Base-by-base conservation (phyloP, 2,329 filamentous ascomycete species). In the Talaromyces funiculosus region DNA sequence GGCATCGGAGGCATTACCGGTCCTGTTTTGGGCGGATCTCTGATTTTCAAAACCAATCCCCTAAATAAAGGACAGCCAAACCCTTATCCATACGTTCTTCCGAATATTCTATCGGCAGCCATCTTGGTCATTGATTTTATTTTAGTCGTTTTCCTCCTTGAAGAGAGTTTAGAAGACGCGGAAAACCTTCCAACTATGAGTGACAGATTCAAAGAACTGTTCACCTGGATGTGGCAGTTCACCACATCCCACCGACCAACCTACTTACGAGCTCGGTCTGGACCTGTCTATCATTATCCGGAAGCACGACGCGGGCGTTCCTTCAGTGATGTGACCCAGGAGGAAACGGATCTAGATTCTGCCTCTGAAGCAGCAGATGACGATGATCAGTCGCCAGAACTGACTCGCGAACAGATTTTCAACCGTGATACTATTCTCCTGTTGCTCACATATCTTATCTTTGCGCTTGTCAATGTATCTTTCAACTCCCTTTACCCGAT, bases 401-500 rank as follows among this genome's bases (percentile, higher is more conserved):
- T 87, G 10, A 79, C 79, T 1, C 78, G 77, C 24, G 83, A 83
- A 38, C 80, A 85, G 55, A 76, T 96, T 1, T 81, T 93, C 55
- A 96, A 90, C 68, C 83, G 86, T 61, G 92, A 94, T 62, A 96
- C 92, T 0, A 73, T 97, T 12, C 79, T 95, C 2, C 82, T 99
- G 0, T 83, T 99, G 5, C 73, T 85, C 57, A 95, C 92, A 0
- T 97, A 96, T 70, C 84, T 97, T 45, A 88, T 97, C 54, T 99
- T 97, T 71, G 92, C 97, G 69, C 82, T 99, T 4, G 87, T 90
- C 63, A 97, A 97, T 73, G 91, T 97, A 65, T 92, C 91, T 3
- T 99, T 92, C 82, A 97, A 96, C 75, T 93, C 90, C 18, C 80
- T 99, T 0, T 99, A 95, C 68, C 94, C 94, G 0, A 93, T 97